Evolutionary conservation across 2,329 filamentous ascomycete genomes (phyloP), one percentile per base, ranked within the genome.

Genomic region (Fusarium subglutinans): DNA sequence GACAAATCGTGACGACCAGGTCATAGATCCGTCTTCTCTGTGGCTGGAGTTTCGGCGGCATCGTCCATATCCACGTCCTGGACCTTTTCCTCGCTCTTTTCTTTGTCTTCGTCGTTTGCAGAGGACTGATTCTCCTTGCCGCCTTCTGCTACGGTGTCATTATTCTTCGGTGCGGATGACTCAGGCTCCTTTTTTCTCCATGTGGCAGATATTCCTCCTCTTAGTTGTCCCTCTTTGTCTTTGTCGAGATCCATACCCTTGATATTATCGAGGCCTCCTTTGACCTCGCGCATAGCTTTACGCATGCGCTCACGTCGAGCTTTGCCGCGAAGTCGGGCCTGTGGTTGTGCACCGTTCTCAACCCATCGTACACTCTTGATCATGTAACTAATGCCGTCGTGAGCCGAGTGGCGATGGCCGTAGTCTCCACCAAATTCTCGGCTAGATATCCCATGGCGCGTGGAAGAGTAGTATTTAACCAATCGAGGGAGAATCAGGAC

Each of bases 301-400:
- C 87, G 83, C 79, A 90, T 91, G 47, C 89, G 84, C 75, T 90
- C 88, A 17, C 89, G 81, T 9, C 88, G 82, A 3, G 83, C 89
- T 76, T 88, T 88, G 57, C 89, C 89, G 8, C 88, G 84, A 5
- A 90, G 84, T 53, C 89, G 82, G 35, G 87, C 87, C 78, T 90
- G 88, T 64, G 84, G 88, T 72, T 87, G 87, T 0, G 89, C 92
- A 18, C 96, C 95, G 72, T 90, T 88, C 72, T 94, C 92, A 1
- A 98, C 93, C 91, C 95, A 98, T 59, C 94, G 91, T 17, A 98
- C 89, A 59, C 91, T 90, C 70, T 91, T 87, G 54, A 99, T 90
- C 87, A 93, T 94, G 83, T 94, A 98, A 80, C 95, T 98, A 81
- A 98, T 89, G 6, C 95, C 95, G 76, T 97, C 95, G 79, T 98